phyloP scores from a whole-genome alignment of 495 filamentous ascomycete species.

The Glonium stellatum region DNA sequence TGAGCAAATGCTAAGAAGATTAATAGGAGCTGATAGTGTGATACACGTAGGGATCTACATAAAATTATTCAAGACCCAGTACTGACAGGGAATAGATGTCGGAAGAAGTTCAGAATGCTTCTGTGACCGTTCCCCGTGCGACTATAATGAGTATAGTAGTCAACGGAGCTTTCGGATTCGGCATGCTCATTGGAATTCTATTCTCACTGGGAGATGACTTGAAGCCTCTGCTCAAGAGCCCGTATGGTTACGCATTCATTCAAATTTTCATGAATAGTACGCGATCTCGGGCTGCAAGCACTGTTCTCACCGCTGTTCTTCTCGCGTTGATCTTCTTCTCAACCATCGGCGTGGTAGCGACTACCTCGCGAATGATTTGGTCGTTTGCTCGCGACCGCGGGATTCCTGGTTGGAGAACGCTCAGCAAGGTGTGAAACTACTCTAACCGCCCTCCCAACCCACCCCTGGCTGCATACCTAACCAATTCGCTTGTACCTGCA shows the following conservation, averaged over 20 bases:
- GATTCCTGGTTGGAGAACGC: conserved; percentile 10
- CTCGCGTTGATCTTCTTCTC: conserved; percentile 26
- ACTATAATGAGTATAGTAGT: conserved; percentile 26
- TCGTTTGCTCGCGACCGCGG: conserved; percentile 34
- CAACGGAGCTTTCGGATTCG: conserved; percentile 28
- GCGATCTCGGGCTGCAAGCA: conserved; percentile 3
- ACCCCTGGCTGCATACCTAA: not conserved
- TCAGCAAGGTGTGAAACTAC: conserved; percentile 4
- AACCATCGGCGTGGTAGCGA: conserved; percentile 20
- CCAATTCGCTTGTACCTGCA: conserved; percentile 34
- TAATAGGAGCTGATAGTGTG: no score
- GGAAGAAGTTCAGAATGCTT: conserved; percentile 29
- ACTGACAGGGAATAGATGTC: conserved; percentile 15
- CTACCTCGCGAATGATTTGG: conserved; percentile 23
- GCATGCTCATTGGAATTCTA: conserved; percentile 8
- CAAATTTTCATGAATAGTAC: conserved; percentile 23
- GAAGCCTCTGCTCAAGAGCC: conserved; percentile 18
- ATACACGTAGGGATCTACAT: no score
- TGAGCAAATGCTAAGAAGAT: not conserved
- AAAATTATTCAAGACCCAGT: no score
- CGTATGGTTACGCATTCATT: conserved; percentile 37
- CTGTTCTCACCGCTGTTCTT: conserved; percentile 21
- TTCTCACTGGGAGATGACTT: conserved; percentile 39
- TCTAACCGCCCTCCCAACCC: not conserved
- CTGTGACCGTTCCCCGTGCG: conserved; percentile 15